Evolutionary conservation across 495 filamentous ascomycete genomes (phyloP).

Genomic region (Lasiosphaeria hispida): DNA sequence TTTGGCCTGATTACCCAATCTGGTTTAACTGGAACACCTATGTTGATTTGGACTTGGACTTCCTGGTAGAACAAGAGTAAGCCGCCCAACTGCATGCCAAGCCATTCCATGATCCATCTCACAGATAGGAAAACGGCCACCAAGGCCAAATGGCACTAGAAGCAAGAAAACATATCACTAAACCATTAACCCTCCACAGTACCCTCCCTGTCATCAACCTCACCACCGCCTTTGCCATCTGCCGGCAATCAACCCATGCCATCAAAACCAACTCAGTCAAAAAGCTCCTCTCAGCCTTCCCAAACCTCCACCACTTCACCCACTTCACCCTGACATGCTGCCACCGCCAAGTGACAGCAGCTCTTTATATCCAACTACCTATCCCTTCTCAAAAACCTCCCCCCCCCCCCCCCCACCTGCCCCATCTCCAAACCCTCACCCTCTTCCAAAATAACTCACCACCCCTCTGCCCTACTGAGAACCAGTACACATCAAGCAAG

Average conservation of each 20-base stretch:
- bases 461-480: not conserved
- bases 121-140: slow-evolving; percentile 1
- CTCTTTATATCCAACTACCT: not conserved
- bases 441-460: slow-evolving; percentile 2
- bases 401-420: no score
- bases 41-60: not conserved
- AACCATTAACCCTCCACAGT: not conserved
- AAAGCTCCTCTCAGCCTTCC: not conserved
- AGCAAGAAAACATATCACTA: not conserved
- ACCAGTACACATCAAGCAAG: not conserved
- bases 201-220: not conserved
- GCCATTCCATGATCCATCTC: not conserved
- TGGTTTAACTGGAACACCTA: not conserved
- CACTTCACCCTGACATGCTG: not conserved
- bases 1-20: slow-evolving; percentile 3
- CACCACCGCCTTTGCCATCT: not conserved
- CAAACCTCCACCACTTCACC: not conserved
- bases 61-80: not conserved
- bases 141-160: not conserved
- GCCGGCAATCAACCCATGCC: not conserved
- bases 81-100: not conserved
- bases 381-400: not conserved
- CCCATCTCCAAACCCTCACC: not conserved
- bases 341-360: slow-evolving; percentile 4
- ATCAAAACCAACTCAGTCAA: not conserved